Conservation (phyloP, 345 rosid species). For the Pseudoturritis turrita region DNA sequence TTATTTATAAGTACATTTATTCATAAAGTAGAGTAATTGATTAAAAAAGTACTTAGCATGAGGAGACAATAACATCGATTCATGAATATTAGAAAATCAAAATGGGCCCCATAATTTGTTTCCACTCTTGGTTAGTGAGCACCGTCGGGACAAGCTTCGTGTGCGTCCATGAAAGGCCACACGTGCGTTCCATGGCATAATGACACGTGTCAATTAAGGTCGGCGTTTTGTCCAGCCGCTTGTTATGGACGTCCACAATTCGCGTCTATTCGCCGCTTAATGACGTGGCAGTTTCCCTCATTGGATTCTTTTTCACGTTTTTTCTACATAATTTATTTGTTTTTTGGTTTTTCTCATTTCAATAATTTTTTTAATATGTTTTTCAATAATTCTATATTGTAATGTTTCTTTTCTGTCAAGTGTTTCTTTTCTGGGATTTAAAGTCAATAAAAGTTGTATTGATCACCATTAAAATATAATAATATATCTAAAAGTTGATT, state of each 20-base stretch:
- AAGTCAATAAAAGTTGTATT: too few species aligned
- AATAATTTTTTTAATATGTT: background rate
- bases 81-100: conserved; percentile 28
- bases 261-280: background rate
- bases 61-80: conserved; percentile 30
- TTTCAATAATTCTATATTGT: background rate
- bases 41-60: background rate
- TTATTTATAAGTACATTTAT: background rate
- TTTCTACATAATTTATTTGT: background rate
- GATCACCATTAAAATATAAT: too few species aligned
- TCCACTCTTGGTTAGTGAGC: background rate
- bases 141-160: conserved; percentile 23
- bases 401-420: background rate
- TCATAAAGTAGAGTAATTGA: background rate
- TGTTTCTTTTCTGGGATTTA: too few species aligned
- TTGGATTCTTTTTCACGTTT: conserved; percentile 26
- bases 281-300: conserved; percentile 23
- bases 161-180: conserved; percentile 17
- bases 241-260: conserved; percentile 10
- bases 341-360: background rate
- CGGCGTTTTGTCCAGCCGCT: conserved; percentile 20
- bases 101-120: background rate
- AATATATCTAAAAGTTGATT: too few species aligned
- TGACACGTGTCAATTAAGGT: conserved; percentile 9
- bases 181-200: background rate